These are phyloP conservation scores for Flammula alnicola DNA, from an alignment of 1,284 basidiomycete genomes.

Conservation along the genomic window DNA sequence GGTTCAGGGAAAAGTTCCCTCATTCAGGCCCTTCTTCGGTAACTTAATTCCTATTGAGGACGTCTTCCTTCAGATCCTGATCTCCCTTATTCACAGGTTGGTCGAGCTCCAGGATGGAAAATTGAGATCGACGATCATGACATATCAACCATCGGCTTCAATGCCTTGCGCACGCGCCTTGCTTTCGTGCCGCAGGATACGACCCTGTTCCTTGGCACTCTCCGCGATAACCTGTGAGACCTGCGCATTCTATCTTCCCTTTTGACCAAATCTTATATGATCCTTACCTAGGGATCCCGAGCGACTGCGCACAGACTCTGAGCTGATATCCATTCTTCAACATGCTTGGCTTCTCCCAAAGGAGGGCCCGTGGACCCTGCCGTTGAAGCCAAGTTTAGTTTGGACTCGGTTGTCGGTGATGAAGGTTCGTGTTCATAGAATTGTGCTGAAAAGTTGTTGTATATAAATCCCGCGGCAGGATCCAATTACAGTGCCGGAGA, in stretches of 20 bases:
- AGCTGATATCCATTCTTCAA: slow-evolving; percentile 48
- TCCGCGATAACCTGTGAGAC: slow-evolving; percentile 71
- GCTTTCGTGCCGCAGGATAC: slow-evolving; percentile 77
- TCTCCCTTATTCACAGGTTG: slow-evolving; percentile 53
- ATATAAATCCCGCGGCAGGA: slow-evolving; percentile 39
- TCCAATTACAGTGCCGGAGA: slow-evolving; percentile 81
- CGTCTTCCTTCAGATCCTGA: slow-evolving; percentile 23
- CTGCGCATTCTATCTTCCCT: slow-evolving; percentile 14
- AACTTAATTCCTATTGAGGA: slow-evolving; percentile 10
- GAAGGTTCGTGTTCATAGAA: slow-evolving; percentile 48
- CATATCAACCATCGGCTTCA: slow-evolving; percentile 60
- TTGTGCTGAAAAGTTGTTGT: slow-evolving; percentile 26
- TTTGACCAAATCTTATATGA: slow-evolving; percentile 2
- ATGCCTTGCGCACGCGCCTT: slow-evolving; percentile 58
- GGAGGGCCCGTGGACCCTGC: slow-evolving; percentile 52
- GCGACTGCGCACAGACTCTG: slow-evolving; percentile 53
- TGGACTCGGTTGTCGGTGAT: slow-evolving; percentile 67
- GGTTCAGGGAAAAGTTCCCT: slow-evolving; percentile 81
- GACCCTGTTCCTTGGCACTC: slow-evolving; percentile 64
- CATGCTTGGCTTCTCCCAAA: slow-evolving; percentile 62
- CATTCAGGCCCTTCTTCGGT: slow-evolving; percentile 74
- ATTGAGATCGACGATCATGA: slow-evolving; percentile 77
- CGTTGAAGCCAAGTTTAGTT: slow-evolving; percentile 66
- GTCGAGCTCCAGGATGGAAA: slow-evolving; percentile 64
- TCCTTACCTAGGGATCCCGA: slow-evolving; percentile 54